A percentile compares a stretch with the other conserved stretches of the same genome.
Evolutionary conservation across 2,329 filamentous ascomycete genomes (phyloP).

Genomic region (Hypoxylon sp.): DNA sequence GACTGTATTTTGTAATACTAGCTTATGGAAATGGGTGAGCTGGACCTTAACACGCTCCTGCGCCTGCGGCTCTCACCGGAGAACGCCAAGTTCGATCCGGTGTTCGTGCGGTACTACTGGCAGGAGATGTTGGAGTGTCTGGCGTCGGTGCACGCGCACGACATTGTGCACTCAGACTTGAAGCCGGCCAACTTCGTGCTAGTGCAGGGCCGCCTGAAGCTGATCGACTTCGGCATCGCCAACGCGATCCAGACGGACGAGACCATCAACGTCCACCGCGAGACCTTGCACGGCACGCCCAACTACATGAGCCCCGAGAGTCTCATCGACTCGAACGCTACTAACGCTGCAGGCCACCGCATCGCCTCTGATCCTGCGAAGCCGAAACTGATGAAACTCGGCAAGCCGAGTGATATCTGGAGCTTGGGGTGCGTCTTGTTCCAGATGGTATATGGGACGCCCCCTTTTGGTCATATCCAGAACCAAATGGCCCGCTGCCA

Average conservation of each 20-base stretch:
- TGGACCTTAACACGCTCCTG: constrained; percentile 89
- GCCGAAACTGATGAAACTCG: constrained; percentile 89
- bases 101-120: constrained; percentile 98
- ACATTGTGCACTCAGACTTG: constrained; percentile 96
- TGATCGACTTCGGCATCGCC: constrained; percentile 98
- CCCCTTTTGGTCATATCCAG: constrained; percentile 91
- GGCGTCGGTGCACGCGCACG: constrained; percentile 85
- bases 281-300: constrained; percentile 93
- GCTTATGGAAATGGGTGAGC: constrained; percentile 98
- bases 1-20: constrained; percentile 51
- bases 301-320: constrained; percentile 99
- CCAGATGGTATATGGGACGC: constrained; percentile 98
- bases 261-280: constrained; percentile 96
- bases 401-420: constrained; percentile 97
- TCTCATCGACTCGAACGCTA: constrained; percentile 82
- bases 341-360: constrained; percentile 55
- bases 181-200: constrained; percentile 98
- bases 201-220: constrained; percentile 88
- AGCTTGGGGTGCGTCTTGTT: constrained; percentile 95
- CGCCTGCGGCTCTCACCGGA: constrained; percentile 77
- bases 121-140: constrained; percentile 99
- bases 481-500: constrained; percentile 89
- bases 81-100: constrained; percentile 82
- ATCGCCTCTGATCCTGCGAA: constrained; percentile 53
- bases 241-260: constrained; percentile 96